Base-by-base conservation (phyloP, 2,329 filamentous ascomycete species). In the Shiraia sp. region DNA sequence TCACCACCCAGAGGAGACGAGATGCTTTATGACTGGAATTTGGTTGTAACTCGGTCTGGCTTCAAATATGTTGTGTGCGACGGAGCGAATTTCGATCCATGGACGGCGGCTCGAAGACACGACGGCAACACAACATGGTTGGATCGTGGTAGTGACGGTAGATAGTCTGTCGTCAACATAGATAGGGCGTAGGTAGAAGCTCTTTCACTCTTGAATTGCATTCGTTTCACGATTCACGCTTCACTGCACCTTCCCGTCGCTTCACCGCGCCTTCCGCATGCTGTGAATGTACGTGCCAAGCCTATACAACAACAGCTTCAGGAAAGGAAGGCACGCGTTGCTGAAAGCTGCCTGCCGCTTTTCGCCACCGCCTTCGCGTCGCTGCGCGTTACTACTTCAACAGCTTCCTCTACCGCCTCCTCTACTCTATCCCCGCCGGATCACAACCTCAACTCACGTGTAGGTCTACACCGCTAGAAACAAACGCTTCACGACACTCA, bases 1-100 rank as follows among this genome's bases (percentile, higher is more conserved):
- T 66, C 68, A 75, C 73, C 73, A 74, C 72, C 70, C 68, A 69
- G 66, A 64, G 58, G 70, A 66, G 72, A 66, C 68, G 70, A 68
- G 65, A 71, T 49, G 63, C 51, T 51, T 65, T 68, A 74, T 74
- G 74, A 75, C 70, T 69, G 71, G 70, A 63, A 48, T 58, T 61
- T 45, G 63, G 19, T 22, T 22, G 19, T 22, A 4, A 22, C 19
- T 22, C 8, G n/a, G n/a, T n/a, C n/a, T n/a, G n/a, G n/a, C n/a
- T n/a, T n/a, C n/a, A n/a, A n/a, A n/a, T n/a, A n/a, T n/a, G n/a
- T 70, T 71, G 66, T 71, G 59, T 62, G 49, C 44, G 30, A 30
- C 16, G 28, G 28, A 14, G 28, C 40, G 39, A 23, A 37, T 39
- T 12, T 36, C 15, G 13, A 41, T 12, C 23, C 26, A 13, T 36